A percentile compares a stretch with the other conserved stretches of the same genome.
These are phyloP conservation scores for Xerocomus potaroensis DNA, from an alignment of 768 basidiomycete species.

Conservation along the genomic window DNA sequence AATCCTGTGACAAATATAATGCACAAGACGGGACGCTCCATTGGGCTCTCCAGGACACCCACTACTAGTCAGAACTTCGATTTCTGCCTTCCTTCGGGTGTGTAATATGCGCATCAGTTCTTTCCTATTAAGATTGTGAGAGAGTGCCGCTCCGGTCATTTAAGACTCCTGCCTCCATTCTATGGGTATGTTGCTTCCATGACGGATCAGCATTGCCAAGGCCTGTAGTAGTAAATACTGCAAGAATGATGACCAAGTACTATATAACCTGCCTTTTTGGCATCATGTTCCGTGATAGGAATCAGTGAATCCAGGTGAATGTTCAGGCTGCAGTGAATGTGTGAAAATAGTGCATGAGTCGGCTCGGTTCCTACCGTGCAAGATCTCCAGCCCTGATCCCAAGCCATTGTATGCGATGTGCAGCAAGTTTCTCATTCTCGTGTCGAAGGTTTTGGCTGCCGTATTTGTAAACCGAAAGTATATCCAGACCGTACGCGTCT, in stretches of 20 bases:
- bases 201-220: constrained; percentile 52
- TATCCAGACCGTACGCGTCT: constrained; percentile 91
- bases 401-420: constrained; percentile 71
- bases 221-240: constrained; percentile 45
- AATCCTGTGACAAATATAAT: constrained; percentile 27
- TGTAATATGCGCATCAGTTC: constrained; percentile 81
- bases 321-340: constrained; percentile 55
- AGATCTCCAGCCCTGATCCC: constrained; percentile 75
- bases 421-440: constrained; percentile 65
- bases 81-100: constrained; percentile 86
- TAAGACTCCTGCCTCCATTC: constrained; percentile 61
- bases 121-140: constrained; percentile 44
- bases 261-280: constrained; percentile 56
- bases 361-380: constrained; percentile 40
- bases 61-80: constrained; percentile 55
- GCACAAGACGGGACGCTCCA: constrained; percentile 18
- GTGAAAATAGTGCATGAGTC: neutral
- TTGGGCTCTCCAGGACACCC: constrained; percentile 6
- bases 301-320: constrained; percentile 59
- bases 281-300: constrained; percentile 65
- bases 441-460: constrained; percentile 72
- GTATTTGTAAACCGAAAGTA: constrained; percentile 80
- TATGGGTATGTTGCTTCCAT: constrained; percentile 39
- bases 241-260: neutral
- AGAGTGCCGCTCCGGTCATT: neutral